A percentile compares a stretch with the other conserved stretches of the same genome.
Evolutionary conservation across 176 grass and related monocot genomes (phyloP).

Genomic region (Musa beccarii): DNA sequence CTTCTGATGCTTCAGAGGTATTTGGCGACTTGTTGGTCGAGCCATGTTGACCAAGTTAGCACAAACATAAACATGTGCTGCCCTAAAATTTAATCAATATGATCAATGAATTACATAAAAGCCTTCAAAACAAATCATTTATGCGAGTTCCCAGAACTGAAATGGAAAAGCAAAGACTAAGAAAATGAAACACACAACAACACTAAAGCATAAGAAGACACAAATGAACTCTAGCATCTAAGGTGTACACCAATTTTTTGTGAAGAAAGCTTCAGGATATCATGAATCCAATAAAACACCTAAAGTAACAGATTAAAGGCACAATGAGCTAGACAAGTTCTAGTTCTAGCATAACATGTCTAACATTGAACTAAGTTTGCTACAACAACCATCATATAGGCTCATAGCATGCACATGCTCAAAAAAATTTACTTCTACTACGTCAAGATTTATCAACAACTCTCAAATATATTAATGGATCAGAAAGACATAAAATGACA

Average conservation of each 20-base stretch:
- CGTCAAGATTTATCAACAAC: background rate
- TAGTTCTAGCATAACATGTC: background rate
- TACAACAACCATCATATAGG: background rate
- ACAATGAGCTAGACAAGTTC: background rate
- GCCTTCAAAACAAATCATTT: conserved; percentile 10
- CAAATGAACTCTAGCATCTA: too few relatives aligned
- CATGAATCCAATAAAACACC: background rate
- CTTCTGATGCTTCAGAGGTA: conserved; percentile 91
- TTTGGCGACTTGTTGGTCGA: conserved; percentile 67
- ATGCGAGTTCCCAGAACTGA: background rate
- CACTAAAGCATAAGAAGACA: background rate
- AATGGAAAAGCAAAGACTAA: conserved; percentile 1
- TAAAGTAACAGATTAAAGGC: background rate
- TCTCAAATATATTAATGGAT: background rate
- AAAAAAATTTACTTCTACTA: background rate
- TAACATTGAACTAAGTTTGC: background rate
- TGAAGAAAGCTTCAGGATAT: background rate
- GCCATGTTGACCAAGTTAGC: conserved; percentile 80
- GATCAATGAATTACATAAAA: background rate
- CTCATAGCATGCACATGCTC: background rate
- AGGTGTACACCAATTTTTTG: too few relatives aligned
- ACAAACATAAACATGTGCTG: conserved; percentile 89
- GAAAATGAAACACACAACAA: background rate
- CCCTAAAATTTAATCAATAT: conserved; percentile 35
- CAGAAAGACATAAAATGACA: background rate